Percentiles rank a stretch among this genome's conserved stretches.
These are phyloP conservation scores for Betula pendula DNA, from an alignment of 306 rosid genomes.

Conservation along the genomic window DNA sequence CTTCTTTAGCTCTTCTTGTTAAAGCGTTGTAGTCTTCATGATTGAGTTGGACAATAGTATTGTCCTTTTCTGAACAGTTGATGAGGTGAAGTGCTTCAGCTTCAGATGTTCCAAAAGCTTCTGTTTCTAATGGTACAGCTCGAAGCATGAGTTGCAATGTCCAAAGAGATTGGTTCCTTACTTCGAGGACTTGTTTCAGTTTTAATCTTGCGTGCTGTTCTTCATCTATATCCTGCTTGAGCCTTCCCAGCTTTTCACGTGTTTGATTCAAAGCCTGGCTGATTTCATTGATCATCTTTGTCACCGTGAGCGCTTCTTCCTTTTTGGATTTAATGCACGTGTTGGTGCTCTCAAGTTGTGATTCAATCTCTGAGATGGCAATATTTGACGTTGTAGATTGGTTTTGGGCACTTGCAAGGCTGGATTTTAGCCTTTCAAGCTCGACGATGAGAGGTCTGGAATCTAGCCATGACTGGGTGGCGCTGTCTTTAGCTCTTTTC, in stretches of 20 bases:
- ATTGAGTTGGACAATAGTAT: conserved; percentile 32
- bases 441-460: conserved; percentile 61
- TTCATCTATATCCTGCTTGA: conserved; percentile 28
- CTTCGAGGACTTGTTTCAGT: conserved; percentile 29
- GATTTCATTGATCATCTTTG: conserved; percentile 29
- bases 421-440: conserved; percentile 45
- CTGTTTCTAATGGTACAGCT: conserved; percentile 47
- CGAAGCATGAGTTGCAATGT: conserved; percentile 40
- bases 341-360: conserved; percentile 31
- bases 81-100: conserved; percentile 39
- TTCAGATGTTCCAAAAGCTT: conserved; percentile 41
- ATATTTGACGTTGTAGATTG: conserved; percentile 10
- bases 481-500: conserved; percentile 46
- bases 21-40: conserved; percentile 42
- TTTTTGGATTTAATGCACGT: conserved; percentile 40
- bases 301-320: conserved; percentile 36
- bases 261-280: conserved; percentile 36
- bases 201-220: conserved; percentile 25
- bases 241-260: conserved; percentile 31
- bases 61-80: conserved; percentile 28
- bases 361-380: conserved; percentile 34
- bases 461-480: conserved; percentile 60
- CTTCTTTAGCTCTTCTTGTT: conserved; percentile 37
- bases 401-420: conserved; percentile 37
- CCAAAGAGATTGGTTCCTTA: conserved; percentile 39